phyloP scores from a whole-genome alignment of 495 filamentous ascomycete species.

The Hypoxylon rickii region DNA sequence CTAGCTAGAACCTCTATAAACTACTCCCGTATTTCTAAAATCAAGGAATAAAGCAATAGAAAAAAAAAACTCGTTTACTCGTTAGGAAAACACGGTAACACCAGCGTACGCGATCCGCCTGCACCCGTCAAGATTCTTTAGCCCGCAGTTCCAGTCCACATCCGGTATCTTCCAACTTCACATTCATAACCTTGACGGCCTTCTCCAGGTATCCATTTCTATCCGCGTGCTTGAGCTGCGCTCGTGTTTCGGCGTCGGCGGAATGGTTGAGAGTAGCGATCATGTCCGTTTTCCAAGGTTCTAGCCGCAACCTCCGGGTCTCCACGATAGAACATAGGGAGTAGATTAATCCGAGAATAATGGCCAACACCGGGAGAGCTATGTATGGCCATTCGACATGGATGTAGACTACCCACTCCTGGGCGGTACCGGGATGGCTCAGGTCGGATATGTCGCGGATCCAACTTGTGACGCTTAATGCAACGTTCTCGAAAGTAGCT shows the following conservation, averaged over 20 bases:
- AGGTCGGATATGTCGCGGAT: constrained; percentile 16
- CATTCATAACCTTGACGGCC: constrained; percentile 8
- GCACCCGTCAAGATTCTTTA: too few species aligned
- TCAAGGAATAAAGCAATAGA: too few species aligned
- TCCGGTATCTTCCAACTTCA: constrained; percentile 22
- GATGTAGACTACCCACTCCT: constrained; percentile 25
- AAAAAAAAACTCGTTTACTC: too few species aligned
- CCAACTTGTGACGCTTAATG: constrained; percentile 15
- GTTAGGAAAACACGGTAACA: too few species aligned
- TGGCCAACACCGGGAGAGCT: constrained; percentile 11
- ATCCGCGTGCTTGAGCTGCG: constrained; percentile 20
- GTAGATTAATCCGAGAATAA: constrained; percentile 8
- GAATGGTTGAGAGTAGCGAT: constrained; percentile 24
- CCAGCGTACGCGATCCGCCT: too few species aligned
- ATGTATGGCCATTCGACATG: constrained; percentile 27
- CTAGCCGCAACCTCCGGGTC: constrained; percentile 11
- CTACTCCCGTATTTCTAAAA: too few species aligned
- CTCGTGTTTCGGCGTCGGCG: constrained; percentile 21
- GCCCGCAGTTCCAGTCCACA: constrained; percentile 18
- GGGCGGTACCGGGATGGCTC: not conserved
- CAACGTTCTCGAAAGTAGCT: constrained; percentile 12
- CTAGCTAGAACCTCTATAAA: too few species aligned
- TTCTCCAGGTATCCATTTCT: constrained; percentile 13
- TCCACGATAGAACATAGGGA: constrained; percentile 13
- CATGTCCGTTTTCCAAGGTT: constrained; percentile 27